Evolutionary conservation across 805 yeast species (phyloP).

Genomic region (Trichomonascus vanleenenianus): DNA sequence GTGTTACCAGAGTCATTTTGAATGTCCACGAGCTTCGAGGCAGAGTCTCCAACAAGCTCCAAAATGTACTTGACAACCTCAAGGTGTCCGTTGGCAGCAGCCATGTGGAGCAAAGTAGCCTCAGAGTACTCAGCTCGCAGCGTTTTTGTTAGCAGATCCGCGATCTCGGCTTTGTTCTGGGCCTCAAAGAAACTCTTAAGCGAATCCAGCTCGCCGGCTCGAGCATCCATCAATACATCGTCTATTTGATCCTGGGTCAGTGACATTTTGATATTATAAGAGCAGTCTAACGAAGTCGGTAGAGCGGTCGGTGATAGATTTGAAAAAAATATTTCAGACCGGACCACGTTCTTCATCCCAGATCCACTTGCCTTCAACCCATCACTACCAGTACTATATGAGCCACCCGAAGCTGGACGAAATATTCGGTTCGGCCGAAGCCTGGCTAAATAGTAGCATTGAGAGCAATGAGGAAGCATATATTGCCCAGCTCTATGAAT

Average conservation of each 20-base stretch:
- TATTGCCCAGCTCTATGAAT: not conserved
- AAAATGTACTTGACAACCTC: constrained; percentile 59
- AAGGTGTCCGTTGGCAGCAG: constrained; percentile 87
- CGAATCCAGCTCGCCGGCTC: constrained; percentile 80
- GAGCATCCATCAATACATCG: constrained; percentile 71
- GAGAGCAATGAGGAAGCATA: not conserved
- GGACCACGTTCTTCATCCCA: not conserved
- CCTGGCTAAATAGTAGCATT: constrained; percentile 11
- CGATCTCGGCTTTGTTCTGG: constrained; percentile 26
- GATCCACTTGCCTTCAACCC: not conserved
- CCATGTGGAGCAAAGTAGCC: constrained; percentile 86
- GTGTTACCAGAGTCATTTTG: constrained; percentile 85
- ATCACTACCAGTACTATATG: not conserved
- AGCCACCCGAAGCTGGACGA: constrained; percentile 7
- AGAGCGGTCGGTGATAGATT: too few relatives aligned
- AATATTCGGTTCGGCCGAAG: constrained; percentile 9
- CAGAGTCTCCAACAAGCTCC: constrained; percentile 30
- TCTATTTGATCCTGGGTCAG: constrained; percentile 67
- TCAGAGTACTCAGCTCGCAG: constrained; percentile 51
- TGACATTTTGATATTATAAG: not conserved
- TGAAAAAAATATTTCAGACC: not conserved
- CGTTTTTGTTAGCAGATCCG: constrained; percentile 37
- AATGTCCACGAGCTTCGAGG: constrained; percentile 34
- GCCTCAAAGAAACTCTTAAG: constrained; percentile 57
- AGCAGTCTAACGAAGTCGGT: too few relatives aligned